These are phyloP conservation scores for Melampsora americana DNA, from an alignment of 1,284 basidiomycete genomes.

Conservation along the genomic window DNA sequence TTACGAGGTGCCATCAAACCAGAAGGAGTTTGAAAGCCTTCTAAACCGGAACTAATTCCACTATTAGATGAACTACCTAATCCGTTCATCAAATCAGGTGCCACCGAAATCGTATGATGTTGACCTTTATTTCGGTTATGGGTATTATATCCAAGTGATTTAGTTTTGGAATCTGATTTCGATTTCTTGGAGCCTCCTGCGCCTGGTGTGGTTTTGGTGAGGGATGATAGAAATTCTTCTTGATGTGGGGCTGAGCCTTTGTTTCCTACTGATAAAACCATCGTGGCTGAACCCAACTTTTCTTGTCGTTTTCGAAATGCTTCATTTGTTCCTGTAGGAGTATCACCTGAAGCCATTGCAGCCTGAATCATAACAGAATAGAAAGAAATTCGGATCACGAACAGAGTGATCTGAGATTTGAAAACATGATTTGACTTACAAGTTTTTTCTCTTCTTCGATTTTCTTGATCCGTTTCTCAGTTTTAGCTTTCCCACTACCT, in stretches of 20 bases:
- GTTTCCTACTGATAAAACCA: conserved; percentile 43
- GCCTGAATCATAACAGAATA: not conserved
- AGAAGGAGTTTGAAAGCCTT: conserved; percentile 29
- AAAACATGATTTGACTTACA: not conserved
- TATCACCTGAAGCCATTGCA: conserved; percentile 42
- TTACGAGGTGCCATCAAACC: conserved; percentile 39
- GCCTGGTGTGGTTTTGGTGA: conserved; percentile 7
- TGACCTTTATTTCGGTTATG: not conserved
- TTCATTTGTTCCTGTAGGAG: conserved; percentile 42
- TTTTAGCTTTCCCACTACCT: conserved; percentile 42
- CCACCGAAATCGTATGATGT: conserved; percentile 30
- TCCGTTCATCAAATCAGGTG: conserved; percentile 39
- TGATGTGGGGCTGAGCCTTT: conserved; percentile 43
- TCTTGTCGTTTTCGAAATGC: conserved; percentile 43
- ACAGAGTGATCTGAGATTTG: not conserved
- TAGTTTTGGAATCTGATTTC: conserved; percentile 6
- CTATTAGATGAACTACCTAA: conserved; percentile 26
- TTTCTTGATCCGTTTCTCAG: conserved; percentile 41
- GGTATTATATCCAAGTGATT: conserved; percentile 1
- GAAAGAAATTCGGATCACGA: not conserved
- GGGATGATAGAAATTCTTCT: conserved; percentile 40
- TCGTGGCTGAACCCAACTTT: conserved; percentile 36
- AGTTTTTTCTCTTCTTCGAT: conserved; percentile 39
- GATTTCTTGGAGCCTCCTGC: not conserved
- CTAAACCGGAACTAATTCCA: conserved; percentile 14